Conservation (phyloP, 768 basidiomycete species). For the Serendipita sp. region DNA sequence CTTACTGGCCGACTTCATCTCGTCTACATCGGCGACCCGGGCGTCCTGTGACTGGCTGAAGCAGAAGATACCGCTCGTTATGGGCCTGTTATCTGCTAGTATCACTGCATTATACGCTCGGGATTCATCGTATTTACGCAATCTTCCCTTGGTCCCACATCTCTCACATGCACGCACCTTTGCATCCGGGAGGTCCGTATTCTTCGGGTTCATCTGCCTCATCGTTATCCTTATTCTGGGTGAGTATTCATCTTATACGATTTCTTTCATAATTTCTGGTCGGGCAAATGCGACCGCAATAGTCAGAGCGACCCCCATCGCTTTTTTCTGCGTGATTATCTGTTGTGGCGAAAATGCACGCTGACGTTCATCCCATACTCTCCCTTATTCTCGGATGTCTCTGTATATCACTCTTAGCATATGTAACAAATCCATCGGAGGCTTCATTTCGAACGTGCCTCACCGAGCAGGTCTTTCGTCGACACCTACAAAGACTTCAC, state of each 20-base stretch:
- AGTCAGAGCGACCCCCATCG: no score
- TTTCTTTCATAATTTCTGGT: slow-evolving; percentile 7
- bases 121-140: not conserved
- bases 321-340: slow-evolving; percentile 3
- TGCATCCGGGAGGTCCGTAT: slow-evolving; percentile 33
- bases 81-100: slow-evolving; percentile 4
- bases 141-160: not conserved
- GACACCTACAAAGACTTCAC: slow-evolving; percentile 77
- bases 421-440: slow-evolving; percentile 89
- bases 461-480: slow-evolving; percentile 94
- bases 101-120: slow-evolving; percentile 1
- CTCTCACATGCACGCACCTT: not conserved
- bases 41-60: not conserved
- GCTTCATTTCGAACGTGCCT: slow-evolving; percentile 86
- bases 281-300: not conserved
- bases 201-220: slow-evolving; percentile 52
- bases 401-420: slow-evolving; percentile 38
- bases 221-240: slow-evolving; percentile 59
- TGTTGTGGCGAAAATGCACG: slow-evolving; percentile 9
- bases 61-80: not conserved
- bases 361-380: slow-evolving; percentile 11
- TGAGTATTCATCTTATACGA: slow-evolving; percentile 24
- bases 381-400: slow-evolving; percentile 6
- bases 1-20: not conserved
- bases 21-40: not conserved